phyloP scores from a whole-genome alignment of 306 rosid species.

The Trifolium pratense region DNA sequence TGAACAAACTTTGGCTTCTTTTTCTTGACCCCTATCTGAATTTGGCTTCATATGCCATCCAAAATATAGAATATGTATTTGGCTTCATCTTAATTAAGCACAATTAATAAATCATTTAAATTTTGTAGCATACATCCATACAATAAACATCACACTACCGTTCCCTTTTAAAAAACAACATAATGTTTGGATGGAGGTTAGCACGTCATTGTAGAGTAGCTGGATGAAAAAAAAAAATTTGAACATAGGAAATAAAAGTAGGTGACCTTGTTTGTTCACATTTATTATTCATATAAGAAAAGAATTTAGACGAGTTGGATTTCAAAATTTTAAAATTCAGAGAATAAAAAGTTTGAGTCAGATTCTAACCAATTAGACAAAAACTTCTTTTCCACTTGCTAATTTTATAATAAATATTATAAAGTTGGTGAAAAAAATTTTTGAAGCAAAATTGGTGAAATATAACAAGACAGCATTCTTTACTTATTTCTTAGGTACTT shows the following conservation, averaged over 20 bases:
- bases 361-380: no score
- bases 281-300: no score
- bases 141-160: slow-evolving; percentile 11
- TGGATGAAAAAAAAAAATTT: neutral
- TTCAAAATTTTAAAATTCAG: no score
- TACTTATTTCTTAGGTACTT: slow-evolving; percentile 8
- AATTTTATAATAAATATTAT: neutral
- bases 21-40: neutral
- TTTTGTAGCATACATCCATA: neutral
- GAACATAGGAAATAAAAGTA: neutral
- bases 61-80: slow-evolving; percentile 7
- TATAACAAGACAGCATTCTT: neutral
- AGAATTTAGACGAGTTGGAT: no score
- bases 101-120: neutral
- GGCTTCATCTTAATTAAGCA: no score
- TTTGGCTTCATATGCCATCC: neutral
- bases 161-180: neutral
- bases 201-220: slow-evolving; percentile 13
- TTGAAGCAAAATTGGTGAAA: slow-evolving; percentile 14
- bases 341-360: no score
- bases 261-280: no score
- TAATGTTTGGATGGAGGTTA: slow-evolving; percentile 6
- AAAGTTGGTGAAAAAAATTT: slow-evolving; percentile 12
- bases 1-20: slow-evolving; percentile 9
- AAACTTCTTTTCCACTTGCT: neutral